Conservation (phyloP, 139 green algal species). For the Medakamo hakoo region DNA sequence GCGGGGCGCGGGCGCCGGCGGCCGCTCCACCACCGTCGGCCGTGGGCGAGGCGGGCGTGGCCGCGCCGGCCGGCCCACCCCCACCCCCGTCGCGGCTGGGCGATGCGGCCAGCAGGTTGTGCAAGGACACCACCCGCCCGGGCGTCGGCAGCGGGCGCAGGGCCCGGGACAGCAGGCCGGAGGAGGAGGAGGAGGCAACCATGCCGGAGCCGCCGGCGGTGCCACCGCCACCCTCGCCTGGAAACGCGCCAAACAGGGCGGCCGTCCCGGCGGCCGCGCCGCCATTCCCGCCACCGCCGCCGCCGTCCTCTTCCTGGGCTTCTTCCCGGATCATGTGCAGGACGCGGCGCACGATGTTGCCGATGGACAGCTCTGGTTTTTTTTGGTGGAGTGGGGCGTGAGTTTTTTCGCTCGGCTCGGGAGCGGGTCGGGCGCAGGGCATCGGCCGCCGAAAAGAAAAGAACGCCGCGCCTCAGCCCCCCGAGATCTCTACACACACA, state of each 20-base stretch:
- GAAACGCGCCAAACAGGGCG: neutral
- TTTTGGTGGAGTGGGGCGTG: too few relatives aligned
- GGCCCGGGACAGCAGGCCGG: constrained; percentile 25
- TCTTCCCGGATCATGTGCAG: constrained; percentile 91
- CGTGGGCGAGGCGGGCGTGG: neutral
- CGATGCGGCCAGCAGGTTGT: constrained; percentile 55
- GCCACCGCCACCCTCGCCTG: constrained; percentile 11
- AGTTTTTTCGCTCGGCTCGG: too few relatives aligned
- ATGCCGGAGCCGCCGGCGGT: constrained; percentile 3
- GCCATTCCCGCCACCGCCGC: constrained; percentile 18
- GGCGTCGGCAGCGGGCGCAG: constrained; percentile 11
- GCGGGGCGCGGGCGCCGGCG: constrained; percentile 2
- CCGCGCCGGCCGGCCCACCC: constrained; percentile 30
- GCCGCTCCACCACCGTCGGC: constrained; percentile 1
- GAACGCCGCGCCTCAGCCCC: too few relatives aligned
- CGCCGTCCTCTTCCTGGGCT: constrained; percentile 25
- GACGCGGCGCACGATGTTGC: constrained; percentile 81
- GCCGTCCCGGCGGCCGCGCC: neutral
- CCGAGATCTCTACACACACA: neutral
- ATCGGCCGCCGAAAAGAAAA: constrained; percentile 4
- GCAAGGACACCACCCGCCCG: constrained; percentile 37
- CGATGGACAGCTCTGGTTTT: constrained; percentile 76
- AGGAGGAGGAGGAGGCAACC: too few relatives aligned
- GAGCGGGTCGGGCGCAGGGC: neutral
- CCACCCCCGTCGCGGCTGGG: neutral